Conservation (phyloP, 306 rosid genomes). For the Rubus parviflorus region DNA sequence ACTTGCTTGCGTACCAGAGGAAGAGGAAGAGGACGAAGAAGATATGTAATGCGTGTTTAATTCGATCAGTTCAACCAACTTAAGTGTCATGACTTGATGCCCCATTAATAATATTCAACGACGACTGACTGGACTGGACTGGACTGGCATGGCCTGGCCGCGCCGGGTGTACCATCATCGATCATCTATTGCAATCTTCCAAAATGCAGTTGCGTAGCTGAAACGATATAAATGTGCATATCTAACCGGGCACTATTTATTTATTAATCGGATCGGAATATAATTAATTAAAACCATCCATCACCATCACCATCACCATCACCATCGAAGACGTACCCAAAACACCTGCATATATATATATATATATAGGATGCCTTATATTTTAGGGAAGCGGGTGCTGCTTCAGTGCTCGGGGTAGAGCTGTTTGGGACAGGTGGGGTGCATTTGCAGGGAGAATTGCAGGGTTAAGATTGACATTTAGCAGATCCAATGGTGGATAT, state of each 20-base stretch:
- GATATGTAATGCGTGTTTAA: not conserved
- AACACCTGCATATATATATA: no score
- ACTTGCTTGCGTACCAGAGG: not conserved
- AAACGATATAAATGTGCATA: slow-evolving; percentile 6
- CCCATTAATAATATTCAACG: not conserved
- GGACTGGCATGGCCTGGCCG: not conserved
- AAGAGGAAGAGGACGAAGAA: not conserved
- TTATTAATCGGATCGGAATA: not conserved
- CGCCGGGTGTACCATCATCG: not conserved
- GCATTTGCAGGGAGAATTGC: no score
- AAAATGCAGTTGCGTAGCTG: not conserved
- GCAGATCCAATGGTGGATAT: no score
- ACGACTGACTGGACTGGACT: not conserved
- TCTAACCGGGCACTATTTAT: not conserved
- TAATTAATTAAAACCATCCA: not conserved
- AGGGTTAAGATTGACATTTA: no score
- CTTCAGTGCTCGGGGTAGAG: no score
- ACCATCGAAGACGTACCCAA: no score
- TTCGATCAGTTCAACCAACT: not conserved
- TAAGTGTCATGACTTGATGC: not conserved
- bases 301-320: not conserved
- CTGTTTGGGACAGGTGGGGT: no score
- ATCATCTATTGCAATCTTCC: not conserved
- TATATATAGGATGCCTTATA: no score
- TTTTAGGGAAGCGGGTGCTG: no score